These are phyloP conservation scores for Akebia trifoliata DNA, from an alignment of 164 flowering plant species.

Conservation along the genomic window DNA sequence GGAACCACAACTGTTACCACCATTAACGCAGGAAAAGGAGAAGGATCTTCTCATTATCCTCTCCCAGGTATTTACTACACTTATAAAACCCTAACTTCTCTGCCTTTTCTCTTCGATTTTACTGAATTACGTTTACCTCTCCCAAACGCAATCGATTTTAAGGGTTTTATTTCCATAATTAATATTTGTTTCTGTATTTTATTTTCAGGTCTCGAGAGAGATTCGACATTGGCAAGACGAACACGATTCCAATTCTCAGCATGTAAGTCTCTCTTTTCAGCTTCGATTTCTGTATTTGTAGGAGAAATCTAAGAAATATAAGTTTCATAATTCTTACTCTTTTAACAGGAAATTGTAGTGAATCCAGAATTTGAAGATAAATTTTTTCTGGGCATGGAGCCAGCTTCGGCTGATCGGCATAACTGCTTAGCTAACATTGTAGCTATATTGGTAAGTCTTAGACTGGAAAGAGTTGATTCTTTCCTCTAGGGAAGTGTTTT, in stretches of 20 bases:
- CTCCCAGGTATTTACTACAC: slow-evolving; percentile 38
- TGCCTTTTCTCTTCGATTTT: background rate
- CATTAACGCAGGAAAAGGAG: slow-evolving; percentile 34
- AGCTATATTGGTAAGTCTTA: slow-evolving; percentile 34
- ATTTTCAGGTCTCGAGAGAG: slow-evolving; percentile 39
- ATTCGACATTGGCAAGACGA: slow-evolving; percentile 38
- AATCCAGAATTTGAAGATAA: slow-evolving; percentile 4
- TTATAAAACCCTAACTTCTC: background rate
- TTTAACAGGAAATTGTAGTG: slow-evolving; percentile 21
- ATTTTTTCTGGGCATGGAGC: background rate
- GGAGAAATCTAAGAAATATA: too few species aligned
- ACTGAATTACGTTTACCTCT: background rate
- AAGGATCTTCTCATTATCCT: slow-evolving; percentile 46
- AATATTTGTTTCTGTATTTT: background rate
- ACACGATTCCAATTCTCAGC: slow-evolving; percentile 16
- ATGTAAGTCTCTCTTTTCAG: background rate
- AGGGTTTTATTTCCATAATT: background rate
- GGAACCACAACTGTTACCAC: slow-evolving; percentile 19
- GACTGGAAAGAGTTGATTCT: background rate
- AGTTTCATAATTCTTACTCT: too few species aligned
- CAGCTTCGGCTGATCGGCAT: slow-evolving; percentile 8
- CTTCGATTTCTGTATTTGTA: background rate
- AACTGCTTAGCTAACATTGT: slow-evolving; percentile 29
- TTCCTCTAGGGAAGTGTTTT: background rate
- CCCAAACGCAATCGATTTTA: background rate